phyloP scores from a whole-genome alignment of 495 filamentous ascomycete genomes.

The Neurospora sp. region DNA sequence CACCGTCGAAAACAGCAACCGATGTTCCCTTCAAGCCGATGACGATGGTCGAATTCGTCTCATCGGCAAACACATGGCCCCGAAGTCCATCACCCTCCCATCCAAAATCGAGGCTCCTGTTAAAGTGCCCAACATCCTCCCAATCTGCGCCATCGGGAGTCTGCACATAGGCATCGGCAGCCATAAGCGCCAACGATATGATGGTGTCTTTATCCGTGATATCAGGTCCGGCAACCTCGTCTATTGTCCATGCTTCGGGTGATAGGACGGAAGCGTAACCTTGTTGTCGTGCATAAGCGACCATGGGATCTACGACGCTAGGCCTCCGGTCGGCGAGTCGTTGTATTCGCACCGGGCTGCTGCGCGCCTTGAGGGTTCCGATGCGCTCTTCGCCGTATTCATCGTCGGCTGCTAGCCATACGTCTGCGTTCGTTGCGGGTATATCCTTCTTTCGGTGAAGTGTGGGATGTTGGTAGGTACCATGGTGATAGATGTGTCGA shows the following conservation, averaged over 20 bases:
- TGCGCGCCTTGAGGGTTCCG: conserved; percentile 44
- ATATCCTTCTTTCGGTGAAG: conserved; percentile 71
- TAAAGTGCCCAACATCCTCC: conserved; percentile 76
- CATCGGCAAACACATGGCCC: conserved; percentile 84
- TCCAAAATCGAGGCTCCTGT: conserved; percentile 74
- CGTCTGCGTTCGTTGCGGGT: conserved; percentile 41
- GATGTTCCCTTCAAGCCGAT: conserved; percentile 91
- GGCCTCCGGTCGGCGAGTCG: conserved; percentile 71
- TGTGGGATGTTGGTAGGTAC: conserved; percentile 57
- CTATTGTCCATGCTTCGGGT: conserved; percentile 71
- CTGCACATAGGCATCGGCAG: conserved; percentile 78
- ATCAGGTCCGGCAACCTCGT: conserved; percentile 70
- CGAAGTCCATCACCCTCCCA: conserved; percentile 85
- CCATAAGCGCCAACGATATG: conserved; percentile 73
- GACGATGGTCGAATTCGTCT: conserved; percentile 75
- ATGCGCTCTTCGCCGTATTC: conserved; percentile 36
- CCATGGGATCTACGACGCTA: conserved; percentile 62
- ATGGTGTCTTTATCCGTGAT: conserved; percentile 79
- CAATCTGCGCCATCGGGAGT: conserved; percentile 63
- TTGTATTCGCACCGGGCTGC: conserved; percentile 56
- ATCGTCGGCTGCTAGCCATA: conserved; percentile 59
- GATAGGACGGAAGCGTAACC: conserved; percentile 50
- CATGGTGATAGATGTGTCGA: conserved; percentile 87
- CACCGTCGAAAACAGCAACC: conserved; percentile 84
- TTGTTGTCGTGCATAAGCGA: conserved; percentile 53